Base-by-base conservation (phyloP, 805 yeast species). In the Starmera dryadoides region DNA sequence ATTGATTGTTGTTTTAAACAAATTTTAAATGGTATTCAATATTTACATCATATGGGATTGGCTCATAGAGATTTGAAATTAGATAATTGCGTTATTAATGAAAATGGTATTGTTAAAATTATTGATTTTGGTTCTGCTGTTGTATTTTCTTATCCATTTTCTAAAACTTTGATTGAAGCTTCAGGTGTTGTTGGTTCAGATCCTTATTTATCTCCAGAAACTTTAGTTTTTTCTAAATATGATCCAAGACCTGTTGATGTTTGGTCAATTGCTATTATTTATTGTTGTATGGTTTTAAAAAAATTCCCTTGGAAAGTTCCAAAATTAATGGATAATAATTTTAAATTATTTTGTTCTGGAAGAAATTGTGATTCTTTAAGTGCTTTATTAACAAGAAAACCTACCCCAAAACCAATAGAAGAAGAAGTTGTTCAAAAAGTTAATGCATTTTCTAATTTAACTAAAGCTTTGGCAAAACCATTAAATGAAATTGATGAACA, bases 241-340 rank as follows among this genome's bases (percentile, higher is more conserved):
- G 94, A 86, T 57, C 96, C 96, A 14, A 73, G 95, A 47, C 95
- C 96, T 1, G 95, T 88, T 6, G 97, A 88, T 64, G 77, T 88
- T 34, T 88, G 97, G 97, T 85, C 95, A 6, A 79, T 79, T 26
- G 96, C 95, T 8, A 86, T 88, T 43, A 85, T 88, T 36, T 85
- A 84, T 61, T 86, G 95, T 49, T 88, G 96, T 66, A 87, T 88
- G 96, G 76, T 86, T 42, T 68, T 88, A 58, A 82, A 86, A 56
- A 84, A 87, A 63, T 88, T 88, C 63, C 96, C 96, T 8, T 88
- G 96, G 96, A 87, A 86, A 56, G 86, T 86, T 7, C 96, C 97
- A 8, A 82, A 86, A 53, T 60, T 79, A 37, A 69, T 81, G 37
- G 96, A 88, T 60, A 76, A 79, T 49, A 81, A 93, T 44, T 89